These are phyloP conservation scores for Boletales sp. DNA, from an alignment of 768 basidiomycete genomes.

Conservation along the genomic window DNA sequence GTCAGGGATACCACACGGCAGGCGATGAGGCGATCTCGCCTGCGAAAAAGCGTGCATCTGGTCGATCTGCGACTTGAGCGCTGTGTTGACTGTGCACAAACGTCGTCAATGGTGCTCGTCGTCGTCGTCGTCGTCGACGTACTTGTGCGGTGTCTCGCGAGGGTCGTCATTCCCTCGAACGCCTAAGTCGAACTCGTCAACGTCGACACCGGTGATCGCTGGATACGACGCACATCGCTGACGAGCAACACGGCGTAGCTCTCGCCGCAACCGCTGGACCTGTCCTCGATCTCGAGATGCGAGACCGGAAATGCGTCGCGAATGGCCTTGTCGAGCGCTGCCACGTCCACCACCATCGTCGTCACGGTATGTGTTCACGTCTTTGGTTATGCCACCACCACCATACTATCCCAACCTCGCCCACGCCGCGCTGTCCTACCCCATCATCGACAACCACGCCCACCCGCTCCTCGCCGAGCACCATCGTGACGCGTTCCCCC, in stretches of 20 bases:
- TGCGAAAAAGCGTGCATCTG: slow-evolving; percentile 89
- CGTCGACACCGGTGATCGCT: not conserved
- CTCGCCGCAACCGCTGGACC: slow-evolving; percentile 78
- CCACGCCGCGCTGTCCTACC: slow-evolving; percentile 30
- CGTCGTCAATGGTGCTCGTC: too few species aligned
- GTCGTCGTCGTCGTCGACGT: slow-evolving; percentile 25
- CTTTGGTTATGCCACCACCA: not conserved
- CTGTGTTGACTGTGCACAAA: slow-evolving; percentile 59
- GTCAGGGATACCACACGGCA: not conserved
- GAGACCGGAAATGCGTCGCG: slow-evolving; percentile 58
- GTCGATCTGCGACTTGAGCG: slow-evolving; percentile 69
- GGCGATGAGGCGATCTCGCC: slow-evolving; percentile 48
- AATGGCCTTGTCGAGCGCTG: slow-evolving; percentile 59
- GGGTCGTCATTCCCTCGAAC: slow-evolving; percentile 77
- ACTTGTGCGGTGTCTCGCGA: slow-evolving; percentile 74
- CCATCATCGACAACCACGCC: slow-evolving; percentile 77
- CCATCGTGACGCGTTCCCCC: slow-evolving; percentile 44
- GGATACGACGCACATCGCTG: slow-evolving; percentile 53
- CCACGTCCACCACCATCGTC: slow-evolving; percentile 53
- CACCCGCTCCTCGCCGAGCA: slow-evolving; percentile 59
- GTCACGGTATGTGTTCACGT: not conserved
- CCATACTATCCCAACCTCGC: slow-evolving; percentile 17
- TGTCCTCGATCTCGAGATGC: slow-evolving; percentile 72
- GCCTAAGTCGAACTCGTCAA: slow-evolving; percentile 36
- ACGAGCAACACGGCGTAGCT: slow-evolving; percentile 74